Conservation (phyloP, 768 basidiomycete genomes). For the Hericium rajendrae region DNA sequence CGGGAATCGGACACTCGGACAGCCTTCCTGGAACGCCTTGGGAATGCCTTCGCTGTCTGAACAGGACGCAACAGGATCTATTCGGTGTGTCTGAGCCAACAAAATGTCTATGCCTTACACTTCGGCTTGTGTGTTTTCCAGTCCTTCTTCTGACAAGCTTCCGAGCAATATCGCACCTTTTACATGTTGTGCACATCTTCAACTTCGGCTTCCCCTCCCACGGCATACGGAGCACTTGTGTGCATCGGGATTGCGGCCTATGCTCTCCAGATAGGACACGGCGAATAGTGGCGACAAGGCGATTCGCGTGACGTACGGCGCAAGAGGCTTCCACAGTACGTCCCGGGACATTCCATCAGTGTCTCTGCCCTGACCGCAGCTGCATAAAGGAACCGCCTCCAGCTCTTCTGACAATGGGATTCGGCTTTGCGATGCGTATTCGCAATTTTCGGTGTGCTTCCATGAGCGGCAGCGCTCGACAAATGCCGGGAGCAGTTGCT, state of each 20-base stretch:
- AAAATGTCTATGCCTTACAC: neutral
- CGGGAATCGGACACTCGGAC: no score
- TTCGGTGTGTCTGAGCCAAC: no score
- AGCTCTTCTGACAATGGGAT: slow-evolving; percentile 32
- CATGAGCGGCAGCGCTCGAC: slow-evolving; percentile 45
- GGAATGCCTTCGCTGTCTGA: no score
- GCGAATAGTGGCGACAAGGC: slow-evolving; percentile 48
- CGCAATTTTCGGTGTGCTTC: slow-evolving; percentile 38
- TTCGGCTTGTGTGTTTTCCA: slow-evolving; percentile 36
- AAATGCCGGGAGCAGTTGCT: slow-evolving; percentile 38
- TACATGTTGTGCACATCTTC: slow-evolving; percentile 28
- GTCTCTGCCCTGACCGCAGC: slow-evolving; percentile 43
- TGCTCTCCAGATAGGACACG: slow-evolving; percentile 36
- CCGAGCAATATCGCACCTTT: slow-evolving; percentile 32
- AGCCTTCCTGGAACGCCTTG: no score
- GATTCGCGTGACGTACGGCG: slow-evolving; percentile 35
- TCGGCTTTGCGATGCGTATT: slow-evolving; percentile 25
- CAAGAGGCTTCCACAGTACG: slow-evolving; percentile 28
- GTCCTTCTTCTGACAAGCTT: slow-evolving; percentile 34
- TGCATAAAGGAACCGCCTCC: slow-evolving; percentile 35
- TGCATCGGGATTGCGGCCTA: slow-evolving; percentile 14
- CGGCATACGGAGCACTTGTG: slow-evolving; percentile 22
- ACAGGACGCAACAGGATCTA: no score
- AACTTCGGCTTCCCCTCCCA: slow-evolving; percentile 22
- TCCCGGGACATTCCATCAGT: slow-evolving; percentile 19